These are phyloP conservation scores for Diaporthe nobilis DNA, from an alignment of 2,329 filamentous ascomycete species.

Conservation along the genomic window DNA sequence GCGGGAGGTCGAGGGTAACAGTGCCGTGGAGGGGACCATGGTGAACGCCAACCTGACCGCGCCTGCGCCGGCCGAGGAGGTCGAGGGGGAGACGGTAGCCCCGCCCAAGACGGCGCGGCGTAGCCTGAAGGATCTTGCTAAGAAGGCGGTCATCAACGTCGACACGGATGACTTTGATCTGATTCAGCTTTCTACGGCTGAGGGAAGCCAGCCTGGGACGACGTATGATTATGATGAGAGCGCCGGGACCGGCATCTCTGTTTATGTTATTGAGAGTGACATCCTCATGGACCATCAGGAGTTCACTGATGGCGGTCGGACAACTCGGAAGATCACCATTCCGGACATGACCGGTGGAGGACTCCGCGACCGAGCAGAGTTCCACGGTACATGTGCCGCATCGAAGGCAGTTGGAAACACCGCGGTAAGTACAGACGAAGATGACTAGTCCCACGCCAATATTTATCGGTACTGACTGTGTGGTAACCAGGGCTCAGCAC, in stretches of 20 bases:
- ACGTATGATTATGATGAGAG: slow-evolving; percentile 18
- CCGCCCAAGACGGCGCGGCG: not conserved
- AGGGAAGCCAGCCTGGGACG: slow-evolving; percentile 19
- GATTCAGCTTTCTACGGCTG: slow-evolving; percentile 16
- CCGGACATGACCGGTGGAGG: slow-evolving; percentile 4
- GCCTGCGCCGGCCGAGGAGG: not conserved
- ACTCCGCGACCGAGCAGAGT: not conserved
- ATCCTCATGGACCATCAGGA: slow-evolving; percentile 5
- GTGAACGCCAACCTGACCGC: slow-evolving; percentile 1
- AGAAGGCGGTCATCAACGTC: not conserved
- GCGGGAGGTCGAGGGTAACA: slow-evolving; percentile 5
- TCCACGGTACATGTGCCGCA: slow-evolving; percentile 7
- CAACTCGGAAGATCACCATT: not conserved
- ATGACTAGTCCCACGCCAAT: fast-evolving
- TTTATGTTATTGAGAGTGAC: slow-evolving; percentile 19
- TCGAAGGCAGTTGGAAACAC: slow-evolving; percentile 22
- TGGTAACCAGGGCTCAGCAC: not conserved
- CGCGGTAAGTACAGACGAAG: not conserved
- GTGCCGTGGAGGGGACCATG: slow-evolving; percentile 12
- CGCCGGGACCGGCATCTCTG: not conserved
- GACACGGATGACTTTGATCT: slow-evolving; percentile 19
- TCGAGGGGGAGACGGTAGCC: not conserved
- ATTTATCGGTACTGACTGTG: not conserved
- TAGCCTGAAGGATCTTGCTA: not conserved
- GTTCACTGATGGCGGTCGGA: not conserved